A percentile compares a stretch with the other conserved stretches of the same genome.
Evolutionary conservation across 176 grass and related monocot species (phyloP).

Genomic region (Hordeum vulgare): MorexV3_pseudomolecules_assembly NC_058519.1:33601041-33601540

Average conservation of each 20-base stretch:
- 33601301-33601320: not conserved
- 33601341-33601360: not conserved
- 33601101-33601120: too few species aligned
- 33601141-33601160: too few species aligned
- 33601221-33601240: not conserved
- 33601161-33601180: too few species aligned
- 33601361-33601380: not conserved
- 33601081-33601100: too few species aligned
- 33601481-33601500: conserved; percentile 75
- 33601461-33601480: not conserved
- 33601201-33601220: too few species aligned
- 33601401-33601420: not conserved
- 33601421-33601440: not conserved
- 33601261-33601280: not conserved
- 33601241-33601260: not conserved
- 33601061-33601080: too few species aligned
- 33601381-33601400: not conserved
- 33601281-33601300: not conserved
- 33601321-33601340: not conserved
- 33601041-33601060: too few species aligned
- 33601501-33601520: conserved; percentile 52
- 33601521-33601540: conserved; percentile 52
- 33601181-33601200: too few species aligned
- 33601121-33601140: too few species aligned
- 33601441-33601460: not conserved